Percentiles rank a stretch among this genome's conserved stretches.
Conservation (phyloP, 441 rosid species). For the Eruca vesicaria region DNA sequence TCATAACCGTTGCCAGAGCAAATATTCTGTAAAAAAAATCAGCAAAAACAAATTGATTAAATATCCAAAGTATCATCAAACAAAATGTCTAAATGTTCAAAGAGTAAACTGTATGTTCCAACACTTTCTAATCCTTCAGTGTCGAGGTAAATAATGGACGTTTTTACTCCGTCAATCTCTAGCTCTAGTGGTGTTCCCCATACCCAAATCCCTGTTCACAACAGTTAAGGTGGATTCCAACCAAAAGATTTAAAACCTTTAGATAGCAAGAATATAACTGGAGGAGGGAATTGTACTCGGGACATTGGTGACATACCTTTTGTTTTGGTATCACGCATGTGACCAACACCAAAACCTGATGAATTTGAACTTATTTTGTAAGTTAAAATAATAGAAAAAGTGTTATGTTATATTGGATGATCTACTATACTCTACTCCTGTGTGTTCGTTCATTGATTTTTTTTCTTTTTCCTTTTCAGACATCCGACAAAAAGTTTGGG, state of each 20-base stretch:
- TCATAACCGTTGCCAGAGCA: conserved; percentile 93
- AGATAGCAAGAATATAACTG: neutral
- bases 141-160: conserved; percentile 93
- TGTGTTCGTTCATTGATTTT: no score
- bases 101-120: conserved; percentile 40
- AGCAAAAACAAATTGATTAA: neutral
- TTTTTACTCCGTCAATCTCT: conserved; percentile 74
- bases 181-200: conserved; percentile 93
- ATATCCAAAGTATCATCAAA: neutral
- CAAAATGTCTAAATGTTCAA: conserved; percentile 1
- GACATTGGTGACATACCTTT: conserved; percentile 57
- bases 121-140: conserved; percentile 99
- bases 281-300: neutral
- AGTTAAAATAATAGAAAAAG: no score
- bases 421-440: no score
- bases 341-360: conserved; percentile 99
- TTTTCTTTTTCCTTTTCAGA: no score
- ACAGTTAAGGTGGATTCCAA: conserved; percentile 17
- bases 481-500: no score
- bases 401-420: no score
- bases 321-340: conserved; percentile 99
- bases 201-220: conserved; percentile 84
- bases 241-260: neutral
- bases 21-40: conserved; percentile 65
- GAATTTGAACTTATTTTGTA: neutral